Evolutionary conservation across 176 grass and related monocot species (phyloP), one percentile per base, ranked within the genome.

Genomic region (Thinopyrum elongatum): DNA sequence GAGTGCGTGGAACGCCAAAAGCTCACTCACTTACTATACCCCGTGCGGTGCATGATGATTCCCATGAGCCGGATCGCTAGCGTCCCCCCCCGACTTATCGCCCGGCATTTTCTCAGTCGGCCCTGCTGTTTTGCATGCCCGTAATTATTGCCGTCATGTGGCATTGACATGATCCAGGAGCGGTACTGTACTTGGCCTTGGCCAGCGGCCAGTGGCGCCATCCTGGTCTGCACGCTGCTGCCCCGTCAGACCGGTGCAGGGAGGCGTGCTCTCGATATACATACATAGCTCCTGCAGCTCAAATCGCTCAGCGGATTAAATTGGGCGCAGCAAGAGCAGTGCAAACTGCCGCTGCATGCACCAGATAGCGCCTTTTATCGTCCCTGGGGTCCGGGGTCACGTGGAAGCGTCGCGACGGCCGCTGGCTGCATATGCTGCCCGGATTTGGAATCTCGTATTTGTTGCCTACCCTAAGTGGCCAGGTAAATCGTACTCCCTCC

Each of bases 391-490:
- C 19, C 76, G 2, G 16, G 29, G 38, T 81, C 63, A 67, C 79
- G 29, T 34, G 79, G 41, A 68, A 51, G 28, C 13, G 79, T 23
- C 27, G 41, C 63, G 3, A 49, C 41, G 62, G 26, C 26, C 10
- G 36, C 53, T 80, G 36, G 4, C 26, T 66, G 35, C 35, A 71
- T 72, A 33, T 23, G 62, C 26, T 67, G 26, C 39, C 60, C 9
- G 36, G 34, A 26, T 65, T 80, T 80, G 78, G 78, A 65, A 39
- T 60, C 10, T 80, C 38, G 3, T 80, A 36, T 44, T 80, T 46
- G 59, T 42, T 28, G 58, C 23, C 35, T 78, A 9, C 26, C 26
- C 35, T 36, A 6, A 36, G 35, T 36, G 35, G 35, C 35, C 35
- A 6, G 35, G 35, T n/a, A n/a, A n/a, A n/a, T n/a, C n/a, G n/a